A percentile compares a stretch with the other conserved stretches of the same genome.
Conservation (phyloP, 1,284 basidiomycete species). For the Erythrobasidium hasegawianum region DNA sequence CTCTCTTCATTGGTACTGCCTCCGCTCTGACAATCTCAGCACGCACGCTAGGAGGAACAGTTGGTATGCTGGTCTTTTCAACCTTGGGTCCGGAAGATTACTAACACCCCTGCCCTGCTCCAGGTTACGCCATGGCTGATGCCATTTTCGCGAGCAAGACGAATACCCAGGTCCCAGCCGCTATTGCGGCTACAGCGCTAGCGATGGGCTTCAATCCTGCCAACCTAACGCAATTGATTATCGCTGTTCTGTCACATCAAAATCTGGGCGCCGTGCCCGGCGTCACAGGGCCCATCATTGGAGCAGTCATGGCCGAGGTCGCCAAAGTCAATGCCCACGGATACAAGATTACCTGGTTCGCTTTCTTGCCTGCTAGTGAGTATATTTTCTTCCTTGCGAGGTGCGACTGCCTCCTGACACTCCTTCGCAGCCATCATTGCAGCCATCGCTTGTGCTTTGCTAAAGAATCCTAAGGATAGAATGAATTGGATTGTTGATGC, state of each 20-base stretch:
- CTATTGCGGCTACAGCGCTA: not conserved
- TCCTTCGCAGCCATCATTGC: conserved; percentile 30
- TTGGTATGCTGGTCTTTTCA: conserved; percentile 1
- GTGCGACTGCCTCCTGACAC: too few relatives aligned
- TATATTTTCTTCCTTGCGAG: too few relatives aligned
- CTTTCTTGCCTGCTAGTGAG: conserved; percentile 26
- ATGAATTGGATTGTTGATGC: conserved; percentile 34
- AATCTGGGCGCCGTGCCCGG: conserved; percentile 19
- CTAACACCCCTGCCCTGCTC: too few relatives aligned
- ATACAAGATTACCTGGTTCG: conserved; percentile 35
- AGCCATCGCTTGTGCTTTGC: conserved; percentile 29
- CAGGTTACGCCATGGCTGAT: too few relatives aligned
- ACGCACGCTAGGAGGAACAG: conserved; percentile 30
- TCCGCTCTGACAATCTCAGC: conserved; percentile 26
- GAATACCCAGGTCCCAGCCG: conserved; percentile 1
- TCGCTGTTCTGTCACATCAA: too few relatives aligned
- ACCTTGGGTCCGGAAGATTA: too few relatives aligned
- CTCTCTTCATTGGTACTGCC: conserved; percentile 35
- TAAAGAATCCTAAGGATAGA: conserved; percentile 21
- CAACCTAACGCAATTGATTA: too few relatives aligned
- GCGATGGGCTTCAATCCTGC: not conserved
- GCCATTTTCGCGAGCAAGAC: not conserved
- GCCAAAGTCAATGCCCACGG: conserved; percentile 17
- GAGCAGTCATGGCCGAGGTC: conserved; percentile 14
- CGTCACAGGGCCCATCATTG: conserved; percentile 13